Percentiles rank a stretch among this genome's conserved stretches.
Evolutionary conservation across 139 green algal species (phyloP).

Genomic region (Chlorella sp.): DNA sequence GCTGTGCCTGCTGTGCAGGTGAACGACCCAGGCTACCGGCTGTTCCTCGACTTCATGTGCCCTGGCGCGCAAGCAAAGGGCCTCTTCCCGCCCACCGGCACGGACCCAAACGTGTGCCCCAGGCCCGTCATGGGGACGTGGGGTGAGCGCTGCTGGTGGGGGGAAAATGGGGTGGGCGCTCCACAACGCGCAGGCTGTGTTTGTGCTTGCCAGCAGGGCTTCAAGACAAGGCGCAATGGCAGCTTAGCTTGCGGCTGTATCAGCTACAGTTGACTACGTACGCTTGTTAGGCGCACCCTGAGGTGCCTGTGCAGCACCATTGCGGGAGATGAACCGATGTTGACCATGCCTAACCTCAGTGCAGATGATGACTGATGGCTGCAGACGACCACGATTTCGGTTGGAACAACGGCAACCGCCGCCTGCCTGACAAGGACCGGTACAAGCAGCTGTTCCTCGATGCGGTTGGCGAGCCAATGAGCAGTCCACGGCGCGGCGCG

Average conservation of each 20-base stretch:
- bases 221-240: too few species aligned
- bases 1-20: slow-evolving; percentile 17
- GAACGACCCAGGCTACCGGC: slow-evolving; percentile 28
- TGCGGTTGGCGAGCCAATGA: slow-evolving; percentile 35
- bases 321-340: too few species aligned
- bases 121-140: slow-evolving; percentile 54
- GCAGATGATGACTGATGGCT: too few species aligned
- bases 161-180: too few species aligned
- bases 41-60: slow-evolving; percentile 62
- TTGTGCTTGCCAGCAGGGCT: too few species aligned
- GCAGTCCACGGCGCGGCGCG: slow-evolving; percentile 26
- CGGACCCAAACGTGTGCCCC: slow-evolving; percentile 37
- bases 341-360: not conserved
- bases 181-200: too few species aligned
- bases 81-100: slow-evolving; percentile 37
- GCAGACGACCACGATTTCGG: slow-evolving; percentile 55
- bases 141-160: too few species aligned
- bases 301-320: too few species aligned
- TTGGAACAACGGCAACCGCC: slow-evolving; percentile 56
- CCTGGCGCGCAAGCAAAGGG: slow-evolving; percentile 10
- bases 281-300: too few species aligned
- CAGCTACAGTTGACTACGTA: too few species aligned
- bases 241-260: too few species aligned
- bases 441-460: slow-evolving; percentile 65
- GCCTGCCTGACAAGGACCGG: slow-evolving; percentile 34